Percentiles rank a stretch among this genome's conserved stretches.
Conservation (phyloP, 208 protist species). For the Entamoeba histolytica region DNA sequence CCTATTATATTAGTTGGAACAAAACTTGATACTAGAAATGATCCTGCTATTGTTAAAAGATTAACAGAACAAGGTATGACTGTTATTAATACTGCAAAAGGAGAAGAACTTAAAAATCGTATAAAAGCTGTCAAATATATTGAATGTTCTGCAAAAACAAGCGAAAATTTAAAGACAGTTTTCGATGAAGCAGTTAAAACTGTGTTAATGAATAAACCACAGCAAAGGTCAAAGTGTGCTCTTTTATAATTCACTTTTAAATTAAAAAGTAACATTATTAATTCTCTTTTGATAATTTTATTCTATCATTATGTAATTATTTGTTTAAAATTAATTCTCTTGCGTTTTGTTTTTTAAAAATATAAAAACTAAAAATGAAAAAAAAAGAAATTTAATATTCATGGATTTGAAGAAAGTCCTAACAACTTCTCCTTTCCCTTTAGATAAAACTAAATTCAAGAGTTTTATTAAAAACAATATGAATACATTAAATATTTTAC, state of each 20-base stretch:
- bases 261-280: no score
- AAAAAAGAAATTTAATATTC: no score
- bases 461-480: no score
- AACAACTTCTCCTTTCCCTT: no score
- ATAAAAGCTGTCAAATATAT: background rate
- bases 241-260: background rate
- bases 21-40: slow-evolving; percentile 35
- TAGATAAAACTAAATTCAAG: no score
- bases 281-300: no score
- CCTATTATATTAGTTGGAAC: slow-evolving; percentile 45
- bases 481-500: no score
- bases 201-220: background rate
- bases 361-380: no score
- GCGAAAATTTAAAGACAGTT: background rate
- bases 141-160: background rate
- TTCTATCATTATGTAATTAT: no score
- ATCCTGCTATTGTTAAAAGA: slow-evolving; percentile 30
- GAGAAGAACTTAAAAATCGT: slow-evolving; percentile 8
- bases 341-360: no score
- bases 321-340: no score
- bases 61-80: slow-evolving; percentile 27
- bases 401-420: no score
- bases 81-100: slow-evolving; percentile 22
- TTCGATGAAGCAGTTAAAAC: background rate
- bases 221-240: background rate